Evolutionary conservation across 2,329 filamentous ascomycete species (phyloP), one percentile per base, ranked within the genome.

Genomic region (Epichloe elymi): DNA sequence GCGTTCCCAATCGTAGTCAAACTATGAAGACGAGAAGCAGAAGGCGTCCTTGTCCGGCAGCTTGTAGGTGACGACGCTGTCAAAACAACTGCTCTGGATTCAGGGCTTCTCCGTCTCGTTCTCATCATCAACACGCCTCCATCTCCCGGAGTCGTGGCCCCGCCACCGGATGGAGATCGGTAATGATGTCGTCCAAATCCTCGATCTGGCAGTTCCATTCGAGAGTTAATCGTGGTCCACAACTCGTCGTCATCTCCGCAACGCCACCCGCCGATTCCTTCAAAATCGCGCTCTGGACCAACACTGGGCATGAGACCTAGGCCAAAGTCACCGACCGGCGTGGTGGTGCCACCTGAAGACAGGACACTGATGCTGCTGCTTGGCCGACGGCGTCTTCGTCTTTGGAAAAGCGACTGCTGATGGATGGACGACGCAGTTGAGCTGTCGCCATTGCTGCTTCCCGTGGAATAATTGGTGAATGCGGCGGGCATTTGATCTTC

Each of bases 231-330:
- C 43, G 70, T 72, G 17, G 70, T 72, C 75, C 75, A 78, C 35
- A 69, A 57, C 39, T 73, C 66, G 30, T 76, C 72, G 50, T 74
- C 69, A 36, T 61, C 59, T 12, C 65, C 62, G 15, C 79, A 55
- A 46, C 76, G 67, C 76, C 78, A 82, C 3, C 78, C 78, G 17
- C 78, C 78, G 2, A 82, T 63, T 7, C 78, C 78, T 56, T 82
- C 78, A 55, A 74, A 82, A 58, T 82, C 78, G 33, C 78, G 67
- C 49, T 75, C 72, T 3, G 75, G 64, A 0, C 76, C 76, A 36
- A 75, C 62, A 53, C 70, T 74, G 7, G 74, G 70, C 14, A 70
- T 64, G 15, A 78, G 58, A 5, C 70, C 65, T 42, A 72, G 58
- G 7, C 65, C 61, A 45, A 60, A 63, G 23, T 71, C 64, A 53